phyloP scores from a whole-genome alignment of 2,329 filamentous ascomycete genomes.

The Dactylonectria macrodidyma region DNA sequence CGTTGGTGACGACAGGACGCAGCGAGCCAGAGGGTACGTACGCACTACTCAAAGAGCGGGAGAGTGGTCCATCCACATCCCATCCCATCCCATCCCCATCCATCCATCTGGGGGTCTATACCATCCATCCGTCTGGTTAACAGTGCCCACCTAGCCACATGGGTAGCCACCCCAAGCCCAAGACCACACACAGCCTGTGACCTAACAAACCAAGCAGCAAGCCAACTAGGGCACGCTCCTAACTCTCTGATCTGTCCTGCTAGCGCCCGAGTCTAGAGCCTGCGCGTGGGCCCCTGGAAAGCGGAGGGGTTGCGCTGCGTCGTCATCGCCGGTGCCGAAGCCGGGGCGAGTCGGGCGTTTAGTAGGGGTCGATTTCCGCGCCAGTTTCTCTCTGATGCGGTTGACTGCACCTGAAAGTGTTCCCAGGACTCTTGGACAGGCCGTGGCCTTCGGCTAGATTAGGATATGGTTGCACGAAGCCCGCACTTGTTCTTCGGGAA shows the following conservation, averaged over 20 bases:
- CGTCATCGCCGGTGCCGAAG: constrained; percentile 4
- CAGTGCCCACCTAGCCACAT: too few relatives aligned
- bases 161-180: too few relatives aligned
- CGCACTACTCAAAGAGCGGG: constrained; percentile 24
- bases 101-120: neutral
- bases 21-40: constrained; percentile 21
- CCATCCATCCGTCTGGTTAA: neutral
- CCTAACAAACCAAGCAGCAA: too few relatives aligned
- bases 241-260: neutral
- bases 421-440: neutral
- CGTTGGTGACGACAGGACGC: constrained; percentile 27
- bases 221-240: neutral
- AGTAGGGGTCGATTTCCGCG: neutral
- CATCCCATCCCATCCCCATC: neutral
- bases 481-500: neutral
- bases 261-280: constrained; percentile 31
- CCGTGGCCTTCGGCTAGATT: neutral
- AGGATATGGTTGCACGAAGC: neutral
- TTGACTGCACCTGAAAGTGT: neutral
- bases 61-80: too few relatives aligned
- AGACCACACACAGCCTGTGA: too few relatives aligned
- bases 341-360: constrained; percentile 2
- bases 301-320: constrained; percentile 8
- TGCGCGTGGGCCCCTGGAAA: constrained; percentile 39
- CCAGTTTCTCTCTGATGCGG: neutral